phyloP scores from a whole-genome alignment of 2,329 filamentous ascomycete genomes.

The Colletotrichum navitas region DNA sequence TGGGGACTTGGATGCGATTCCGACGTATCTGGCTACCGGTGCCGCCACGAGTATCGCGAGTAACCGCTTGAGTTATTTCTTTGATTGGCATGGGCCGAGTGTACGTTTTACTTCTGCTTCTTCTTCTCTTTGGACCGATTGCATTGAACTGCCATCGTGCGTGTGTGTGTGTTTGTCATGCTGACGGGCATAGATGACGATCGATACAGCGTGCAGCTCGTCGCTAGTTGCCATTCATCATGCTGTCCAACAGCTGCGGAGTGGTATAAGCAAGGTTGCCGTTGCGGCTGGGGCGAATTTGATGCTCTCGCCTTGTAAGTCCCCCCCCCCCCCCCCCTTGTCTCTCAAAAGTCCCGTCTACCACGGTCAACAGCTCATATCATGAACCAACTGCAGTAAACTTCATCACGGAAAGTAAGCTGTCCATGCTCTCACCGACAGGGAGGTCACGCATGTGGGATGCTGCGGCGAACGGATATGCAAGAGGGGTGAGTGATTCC shows the following conservation, averaged over 20 bases:
- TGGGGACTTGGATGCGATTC: conserved; percentile 45
- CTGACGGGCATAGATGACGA: conserved; percentile 49
- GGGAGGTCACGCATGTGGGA: conserved; percentile 56
- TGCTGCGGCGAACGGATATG: conserved; percentile 62
- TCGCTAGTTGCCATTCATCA: conserved; percentile 56
- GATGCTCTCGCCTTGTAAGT: conserved; percentile 12
- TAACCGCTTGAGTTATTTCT: conserved; percentile 56
- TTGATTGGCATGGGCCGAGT: conserved; percentile 55
- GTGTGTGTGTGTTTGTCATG: no score
- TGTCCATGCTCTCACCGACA: conserved; percentile 52
- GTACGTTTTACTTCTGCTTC: conserved; percentile 39
- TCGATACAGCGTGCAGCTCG: conserved; percentile 61
- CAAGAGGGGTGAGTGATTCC: not conserved
- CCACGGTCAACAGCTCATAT: no score
- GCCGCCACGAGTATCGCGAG: conserved; percentile 51
- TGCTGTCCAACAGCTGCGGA: conserved; percentile 52
- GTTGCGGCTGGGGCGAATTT: conserved; percentile 49
- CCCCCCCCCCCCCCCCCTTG: no score
- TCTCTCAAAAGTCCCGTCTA: no score
- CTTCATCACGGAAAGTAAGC: not conserved
- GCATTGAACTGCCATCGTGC: no score
- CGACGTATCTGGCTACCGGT: conserved; percentile 50
- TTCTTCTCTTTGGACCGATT: no score
- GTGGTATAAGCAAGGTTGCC: conserved; percentile 47
- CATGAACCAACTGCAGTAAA: conserved; percentile 45